Percentiles rank a stretch among this genome's conserved stretches.
phyloP scores from a whole-genome alignment of 805 yeast species.

The Schizosaccharomyces osmophilus region DNA sequence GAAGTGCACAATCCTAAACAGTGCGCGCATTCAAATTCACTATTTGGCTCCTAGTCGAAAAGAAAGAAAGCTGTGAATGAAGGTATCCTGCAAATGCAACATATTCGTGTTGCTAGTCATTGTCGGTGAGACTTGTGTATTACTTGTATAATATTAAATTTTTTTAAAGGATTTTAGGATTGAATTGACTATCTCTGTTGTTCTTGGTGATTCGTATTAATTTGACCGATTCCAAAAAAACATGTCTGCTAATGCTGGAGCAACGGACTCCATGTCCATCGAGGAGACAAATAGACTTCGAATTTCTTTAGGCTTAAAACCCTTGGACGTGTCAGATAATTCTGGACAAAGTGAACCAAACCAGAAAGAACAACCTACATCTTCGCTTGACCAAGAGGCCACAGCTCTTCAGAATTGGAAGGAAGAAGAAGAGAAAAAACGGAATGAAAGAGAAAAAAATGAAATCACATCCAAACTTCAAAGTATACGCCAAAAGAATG shows the following conservation, averaged over 20 bases:
- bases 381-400: slow-evolving; percentile 13
- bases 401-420: slow-evolving; percentile 18
- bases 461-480: slow-evolving; percentile 9
- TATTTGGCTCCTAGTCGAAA: no score
- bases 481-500: slow-evolving; percentile 10
- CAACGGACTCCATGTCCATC: slow-evolving; percentile 13
- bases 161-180: no score
- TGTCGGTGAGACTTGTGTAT: no score
- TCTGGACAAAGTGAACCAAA: not conserved
- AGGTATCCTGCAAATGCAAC: no score
- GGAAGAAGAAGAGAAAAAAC: slow-evolving; percentile 15
- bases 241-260: slow-evolving; percentile 6
- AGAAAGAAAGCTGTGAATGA: no score
- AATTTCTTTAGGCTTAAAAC: slow-evolving; percentile 13
- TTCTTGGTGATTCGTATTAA: no score
- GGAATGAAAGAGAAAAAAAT: slow-evolving; percentile 12
- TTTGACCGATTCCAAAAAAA: not conserved
- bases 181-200: no score
- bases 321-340: not conserved
- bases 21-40: no score
- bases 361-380: not conserved
- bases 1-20: no score
- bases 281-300: slow-evolving; percentile 36
- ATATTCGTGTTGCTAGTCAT: no score
- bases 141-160: no score